Base-by-base conservation (phyloP, 2,329 filamentous ascomycete species). In the Fusarium avenaceum region DNA sequence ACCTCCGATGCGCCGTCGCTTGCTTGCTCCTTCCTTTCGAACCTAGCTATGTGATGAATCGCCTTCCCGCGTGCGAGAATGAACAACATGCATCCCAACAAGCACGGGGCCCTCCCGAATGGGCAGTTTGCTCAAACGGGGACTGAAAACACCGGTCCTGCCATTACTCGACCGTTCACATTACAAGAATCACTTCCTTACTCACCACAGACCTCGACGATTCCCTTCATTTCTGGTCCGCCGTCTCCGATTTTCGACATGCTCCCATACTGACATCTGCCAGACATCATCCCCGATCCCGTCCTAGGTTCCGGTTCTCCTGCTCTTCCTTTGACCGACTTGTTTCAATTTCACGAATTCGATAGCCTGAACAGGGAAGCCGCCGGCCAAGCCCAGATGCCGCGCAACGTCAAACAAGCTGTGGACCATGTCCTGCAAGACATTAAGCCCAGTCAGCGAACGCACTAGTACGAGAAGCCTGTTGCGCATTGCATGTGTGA, bases 181-280 rank as follows among this genome's bases (percentile, higher is more conserved):
- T 86, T 96, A 14, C 86, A 90, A 57, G 91, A 96, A 75, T 92
- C 92, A 30, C 83, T 96, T 45, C 91, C 92, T n/a, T 94, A 90
- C 79, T 92, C 92, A 51, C 92, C 93, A 24, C 90, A 95, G 76
- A 92, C 90, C 48, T 93, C 92, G 5, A 90, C 94, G 48, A 85
- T 92, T 52, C 92, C 92, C 4, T 93, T 95, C 78, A 88, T 91
- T 77, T 87, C 91, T 70, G 89, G 92, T 94, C 79, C 67, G 83
- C 74, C 52, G 10, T 44, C 47, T 24, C 38, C 35, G 19, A 32
- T 19, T 51, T 26, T 30, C 42, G 26, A 43, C 17, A 26, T 19
- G n/a, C 24, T n/a, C n/a, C 46, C 48, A 19, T 24, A 57, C 70
- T 75, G 22, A 75, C 53, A n/a, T 47, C 48, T 10, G 33, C 17